A percentile compares a stretch with the other conserved stretches of the same genome.
Evolutionary conservation across 371 early-diverging fungal species (phyloP).

Genomic region (Mortierella sp.): DNA sequence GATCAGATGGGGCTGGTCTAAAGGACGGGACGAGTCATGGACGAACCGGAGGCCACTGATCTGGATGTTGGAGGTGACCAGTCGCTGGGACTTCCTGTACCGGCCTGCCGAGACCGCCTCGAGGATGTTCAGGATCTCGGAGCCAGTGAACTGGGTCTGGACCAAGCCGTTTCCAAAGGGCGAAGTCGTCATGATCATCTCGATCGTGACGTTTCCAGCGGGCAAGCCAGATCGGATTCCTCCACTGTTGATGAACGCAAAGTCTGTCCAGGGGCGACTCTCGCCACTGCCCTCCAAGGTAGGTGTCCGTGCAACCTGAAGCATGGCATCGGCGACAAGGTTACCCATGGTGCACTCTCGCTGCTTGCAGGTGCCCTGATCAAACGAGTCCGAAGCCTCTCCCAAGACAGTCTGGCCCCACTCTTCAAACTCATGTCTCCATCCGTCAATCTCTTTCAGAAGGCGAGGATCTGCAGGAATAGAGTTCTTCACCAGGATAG

Average conservation of each 20-base stretch:
- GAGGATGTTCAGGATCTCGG: slow-evolving; percentile 58
- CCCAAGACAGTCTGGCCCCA: slow-evolving; percentile 63
- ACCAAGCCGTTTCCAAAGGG: slow-evolving; percentile 71
- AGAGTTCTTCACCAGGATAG: slow-evolving; percentile 67
- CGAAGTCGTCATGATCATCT: slow-evolving; percentile 64
- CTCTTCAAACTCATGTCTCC: slow-evolving; percentile 63
- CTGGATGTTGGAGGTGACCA: slow-evolving; percentile 61
- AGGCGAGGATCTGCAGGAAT: slow-evolving; percentile 62
- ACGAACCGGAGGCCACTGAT: slow-evolving; percentile 48
- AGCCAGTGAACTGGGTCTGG: slow-evolving; percentile 62
- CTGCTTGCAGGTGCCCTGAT: slow-evolving; percentile 56
- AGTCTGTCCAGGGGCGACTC: slow-evolving; percentile 35
- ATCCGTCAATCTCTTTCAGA: slow-evolving; percentile 58
- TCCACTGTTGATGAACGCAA: slow-evolving; percentile 71
- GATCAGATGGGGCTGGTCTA: slow-evolving; percentile 20
- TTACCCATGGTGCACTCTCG: slow-evolving; percentile 70
- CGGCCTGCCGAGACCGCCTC: slow-evolving; percentile 57
- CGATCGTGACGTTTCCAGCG: slow-evolving; percentile 65
- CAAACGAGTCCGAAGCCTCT: slow-evolving; percentile 55
- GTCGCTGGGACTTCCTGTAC: slow-evolving; percentile 31
- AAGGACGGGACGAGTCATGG: slow-evolving; percentile 34
- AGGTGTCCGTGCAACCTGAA: slow-evolving; percentile 39
- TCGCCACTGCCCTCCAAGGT: not conserved
- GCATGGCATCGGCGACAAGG: slow-evolving; percentile 71
- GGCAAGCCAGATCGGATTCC: slow-evolving; percentile 67